Base-by-base conservation (phyloP, 75 land plant genomes). In the Selaginella moellendorffii region DNA sequence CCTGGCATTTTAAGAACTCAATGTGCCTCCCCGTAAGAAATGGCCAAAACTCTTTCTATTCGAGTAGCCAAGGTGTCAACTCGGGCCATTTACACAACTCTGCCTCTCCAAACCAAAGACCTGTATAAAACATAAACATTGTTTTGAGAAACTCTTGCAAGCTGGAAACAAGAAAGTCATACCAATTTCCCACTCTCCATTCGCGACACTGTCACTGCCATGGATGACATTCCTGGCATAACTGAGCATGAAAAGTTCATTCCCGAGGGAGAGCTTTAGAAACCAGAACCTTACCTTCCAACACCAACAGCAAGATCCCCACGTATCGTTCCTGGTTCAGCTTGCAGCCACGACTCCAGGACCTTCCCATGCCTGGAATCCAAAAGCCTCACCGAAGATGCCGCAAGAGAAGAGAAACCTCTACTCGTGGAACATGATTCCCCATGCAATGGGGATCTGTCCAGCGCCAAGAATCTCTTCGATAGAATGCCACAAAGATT, bases 281-380 rank as follows among this genome's bases (percentile, higher is more conserved):
- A 5, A 36, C 46, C 5, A 5, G 30, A 54, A n/a, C 5, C 62
- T 29, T 64, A 82, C 93, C 93, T 80, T 75, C 99, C 99, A 56
- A 84, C 85, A 76, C 82, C 86, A 81, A 95, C 81, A 42, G 85
- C 97, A 46, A 95, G 71, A 75, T 95, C 99, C 12, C 99, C 99
- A 76, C 99, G 78, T 28, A 95, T 95, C 5, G 99, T 95, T 51
- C 99, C 99, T 22, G 99, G 92, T 70, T 86, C 97, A 56, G 99
- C 96, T 73, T 82, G 77, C 62, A 95, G 85, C 92, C 54, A 95
- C 97, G 30, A 90, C 87, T 54, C 99, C 99, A 30, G 84, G 83
- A 64, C 99, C 99, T 75, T 95, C 97, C 97, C 92, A 95, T 1
- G 86, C 99, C 99, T 95, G 66, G 12, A 42, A 59, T 22, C 12